A percentile compares a stretch with the other conserved stretches of the same genome.
Evolutionary conservation across 139 green algal species (phyloP).

Genomic region (Pleodorina starrii): DNA sequence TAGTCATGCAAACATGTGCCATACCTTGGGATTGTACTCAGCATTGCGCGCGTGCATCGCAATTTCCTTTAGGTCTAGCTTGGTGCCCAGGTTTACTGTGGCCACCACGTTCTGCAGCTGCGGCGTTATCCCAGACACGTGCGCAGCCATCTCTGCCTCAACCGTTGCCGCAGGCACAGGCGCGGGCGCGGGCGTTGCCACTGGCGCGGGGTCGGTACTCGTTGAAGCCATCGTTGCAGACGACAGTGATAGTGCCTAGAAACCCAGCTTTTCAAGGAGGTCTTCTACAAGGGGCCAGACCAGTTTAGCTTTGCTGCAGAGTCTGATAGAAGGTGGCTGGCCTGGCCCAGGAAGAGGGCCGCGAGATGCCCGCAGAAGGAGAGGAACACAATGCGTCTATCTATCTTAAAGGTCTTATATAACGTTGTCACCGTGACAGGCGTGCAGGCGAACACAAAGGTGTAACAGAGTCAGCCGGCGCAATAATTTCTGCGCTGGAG

Average conservation of each 20-base stretch:
- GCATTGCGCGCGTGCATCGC: slow-evolving; percentile 97
- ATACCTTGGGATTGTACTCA: slow-evolving; percentile 99
- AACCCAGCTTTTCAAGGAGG: not conserved
- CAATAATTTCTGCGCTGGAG: too few relatives aligned
- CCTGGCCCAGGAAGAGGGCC: not conserved
- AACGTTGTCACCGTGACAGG: too few relatives aligned
- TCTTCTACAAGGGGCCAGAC: slow-evolving; percentile 24
- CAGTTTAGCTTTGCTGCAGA: not conserved
- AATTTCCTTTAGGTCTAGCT: slow-evolving; percentile 97
- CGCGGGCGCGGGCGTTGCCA: not conserved
- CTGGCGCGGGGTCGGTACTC: not conserved
- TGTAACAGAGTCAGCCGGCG: too few relatives aligned
- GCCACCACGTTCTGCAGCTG: slow-evolving; percentile 97
- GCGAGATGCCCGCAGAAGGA: not conserved
- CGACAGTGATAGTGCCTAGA: not conserved
- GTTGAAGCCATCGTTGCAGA: not conserved
- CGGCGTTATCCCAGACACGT: slow-evolving; percentile 88
- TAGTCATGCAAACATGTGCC: too few relatives aligned
- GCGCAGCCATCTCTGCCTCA: slow-evolving; percentile 33
- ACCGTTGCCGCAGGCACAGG: not conserved
- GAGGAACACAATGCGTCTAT: too few relatives aligned
- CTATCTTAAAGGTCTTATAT: too few relatives aligned
- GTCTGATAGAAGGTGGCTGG: not conserved
- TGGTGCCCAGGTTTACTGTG: slow-evolving; percentile 95
- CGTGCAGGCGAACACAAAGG: too few relatives aligned